phyloP scores from a whole-genome alignment of 2,329 filamentous ascomycete genomes.

The Hypoxylon sp. region DNA sequence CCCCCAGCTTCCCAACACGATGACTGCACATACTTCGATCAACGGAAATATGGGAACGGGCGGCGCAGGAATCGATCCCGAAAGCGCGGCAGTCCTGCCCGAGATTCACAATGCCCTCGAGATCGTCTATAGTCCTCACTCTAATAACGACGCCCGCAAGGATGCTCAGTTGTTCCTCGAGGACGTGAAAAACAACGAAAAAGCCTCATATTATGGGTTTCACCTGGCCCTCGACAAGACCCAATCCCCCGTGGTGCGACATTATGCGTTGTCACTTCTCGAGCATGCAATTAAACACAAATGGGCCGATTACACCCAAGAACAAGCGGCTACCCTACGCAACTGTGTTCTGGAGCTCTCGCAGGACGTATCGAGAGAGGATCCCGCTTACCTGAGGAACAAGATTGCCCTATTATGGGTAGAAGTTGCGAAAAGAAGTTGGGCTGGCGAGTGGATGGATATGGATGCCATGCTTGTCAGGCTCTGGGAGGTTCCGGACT shows the following conservation, averaged over 20 bases:
- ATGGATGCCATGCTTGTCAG: conserved; percentile 89
- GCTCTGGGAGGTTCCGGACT: conserved; percentile 81
- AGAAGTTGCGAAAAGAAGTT: conserved; percentile 92
- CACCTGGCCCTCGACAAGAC: conserved; percentile 81
- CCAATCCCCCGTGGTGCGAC: conserved; percentile 86
- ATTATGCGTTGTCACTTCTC: conserved; percentile 93
- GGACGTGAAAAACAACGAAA: conserved; percentile 81
- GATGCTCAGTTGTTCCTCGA: conserved; percentile 91
- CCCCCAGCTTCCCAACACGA: conserved; percentile 37
- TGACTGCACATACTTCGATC: conserved; percentile 49
- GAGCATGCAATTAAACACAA: conserved; percentile 90
- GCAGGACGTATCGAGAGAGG: conserved; percentile 76
- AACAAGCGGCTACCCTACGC: conserved; percentile 78
- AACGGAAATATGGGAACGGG: conserved; percentile 52
- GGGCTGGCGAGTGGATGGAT: conserved; percentile 93
- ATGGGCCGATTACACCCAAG: conserved; percentile 80
- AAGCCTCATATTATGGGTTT: conserved; percentile 89
- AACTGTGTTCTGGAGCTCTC: conserved; percentile 86
- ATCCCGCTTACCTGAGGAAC: conserved; percentile 88
- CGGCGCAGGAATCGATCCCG: conserved; percentile 58
- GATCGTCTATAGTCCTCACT: conserved; percentile 86
- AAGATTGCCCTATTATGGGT: conserved; percentile 97
- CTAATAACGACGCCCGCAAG: conserved; percentile 84
- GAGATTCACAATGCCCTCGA: conserved; percentile 88
- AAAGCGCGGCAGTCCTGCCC: conserved; percentile 66